Evolutionary conservation across 208 protist genomes (phyloP), one percentile per base, ranked within the genome.

Genomic region (Acanthamoeba rhysodes): DNA sequence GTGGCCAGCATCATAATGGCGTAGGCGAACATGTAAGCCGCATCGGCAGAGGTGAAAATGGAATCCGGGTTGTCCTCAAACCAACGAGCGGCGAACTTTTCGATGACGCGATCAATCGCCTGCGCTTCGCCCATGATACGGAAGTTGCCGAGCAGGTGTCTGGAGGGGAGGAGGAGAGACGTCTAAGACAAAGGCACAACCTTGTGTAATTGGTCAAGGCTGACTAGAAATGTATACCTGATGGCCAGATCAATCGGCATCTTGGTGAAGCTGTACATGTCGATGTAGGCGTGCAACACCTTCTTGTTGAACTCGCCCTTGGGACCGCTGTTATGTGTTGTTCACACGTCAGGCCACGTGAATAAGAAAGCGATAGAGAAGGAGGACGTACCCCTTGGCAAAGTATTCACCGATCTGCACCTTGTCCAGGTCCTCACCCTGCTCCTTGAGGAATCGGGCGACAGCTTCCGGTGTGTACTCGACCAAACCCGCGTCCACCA

Each of bases 1-100:
- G 99, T 99, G 97, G 99, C 99, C n/a, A 99, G 98, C 99, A 99
- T 99, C 87, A 99, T 99, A 72, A 99, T 98, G 32, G 98, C 98
- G 96, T 99, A 99, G 20, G 99, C 99, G 6, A 99, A 97, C 74
- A 99, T 95, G 93, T 99, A 99, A 14, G 97, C 97, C 8, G 98
- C 96, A 91, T 99, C 98, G 32, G 98, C 96, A 78, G 96, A 96
- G 0, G 84, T 76, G 84, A 99, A 98, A 10, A 97, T 85, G 55
- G 50, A 70, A 9, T 93, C 90, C 27, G 95, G 95, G 94, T 98
- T 98, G 94, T 97, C 90, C 87, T 95, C 57, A 92, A 94, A 98
- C 95, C 98, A 99, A 18, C 96, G 87, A 48, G 98, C 96, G 3
- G 99, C 98, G 97, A 99, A 99, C 90, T 98, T 98, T 93, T 99